Percentiles rank a stretch among this genome's conserved stretches.
Evolutionary conservation across 208 protist species (phyloP).

Genomic region (Crithidia expoeki): DNA sequence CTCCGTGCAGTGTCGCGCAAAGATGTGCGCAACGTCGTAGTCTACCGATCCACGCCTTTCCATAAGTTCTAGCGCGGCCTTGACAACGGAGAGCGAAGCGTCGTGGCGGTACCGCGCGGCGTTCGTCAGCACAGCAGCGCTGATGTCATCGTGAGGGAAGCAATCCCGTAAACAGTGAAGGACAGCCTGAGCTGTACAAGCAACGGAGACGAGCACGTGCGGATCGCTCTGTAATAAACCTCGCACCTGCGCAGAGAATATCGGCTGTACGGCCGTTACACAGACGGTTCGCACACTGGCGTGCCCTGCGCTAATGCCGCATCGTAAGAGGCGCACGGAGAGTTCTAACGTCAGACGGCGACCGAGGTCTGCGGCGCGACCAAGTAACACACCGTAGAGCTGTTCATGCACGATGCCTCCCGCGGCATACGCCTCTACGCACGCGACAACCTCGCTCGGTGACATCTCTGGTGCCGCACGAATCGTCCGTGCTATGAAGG

Average conservation of each 20-base stretch:
- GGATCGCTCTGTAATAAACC: conserved; percentile 76
- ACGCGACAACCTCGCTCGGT: conserved; percentile 60
- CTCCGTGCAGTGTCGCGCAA: conserved; percentile 56
- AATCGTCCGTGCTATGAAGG: conserved; percentile 68
- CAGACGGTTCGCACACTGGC: conserved; percentile 60
- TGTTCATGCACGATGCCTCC: conserved; percentile 64
- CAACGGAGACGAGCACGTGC: conserved; percentile 51
- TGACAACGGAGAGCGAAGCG: conserved; percentile 46
- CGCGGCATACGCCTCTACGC: conserved; percentile 76
- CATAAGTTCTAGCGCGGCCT: conserved; percentile 60
- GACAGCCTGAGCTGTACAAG: conserved; percentile 51
- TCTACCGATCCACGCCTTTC: conserved; percentile 60
- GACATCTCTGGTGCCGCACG: conserved; percentile 43
- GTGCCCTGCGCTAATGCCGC: conserved; percentile 43
- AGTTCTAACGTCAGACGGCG: conserved; percentile 67
- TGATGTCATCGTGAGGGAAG: conserved; percentile 72
- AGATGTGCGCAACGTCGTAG: conserved; percentile 52
- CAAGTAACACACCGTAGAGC: conserved; percentile 76
- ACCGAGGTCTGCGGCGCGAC: conserved; percentile 62
- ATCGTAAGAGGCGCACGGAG: conserved; percentile 67
- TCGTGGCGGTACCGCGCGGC: conserved; percentile 59
- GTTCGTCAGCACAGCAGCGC: conserved; percentile 63
- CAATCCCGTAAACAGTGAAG: conserved; percentile 70
- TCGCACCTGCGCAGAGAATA: conserved; percentile 71
- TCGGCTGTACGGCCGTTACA: conserved; percentile 69